phyloP scores from a whole-genome alignment of 2,329 filamentous ascomycete species.

The Colletotrichum plurivorum region DNA sequence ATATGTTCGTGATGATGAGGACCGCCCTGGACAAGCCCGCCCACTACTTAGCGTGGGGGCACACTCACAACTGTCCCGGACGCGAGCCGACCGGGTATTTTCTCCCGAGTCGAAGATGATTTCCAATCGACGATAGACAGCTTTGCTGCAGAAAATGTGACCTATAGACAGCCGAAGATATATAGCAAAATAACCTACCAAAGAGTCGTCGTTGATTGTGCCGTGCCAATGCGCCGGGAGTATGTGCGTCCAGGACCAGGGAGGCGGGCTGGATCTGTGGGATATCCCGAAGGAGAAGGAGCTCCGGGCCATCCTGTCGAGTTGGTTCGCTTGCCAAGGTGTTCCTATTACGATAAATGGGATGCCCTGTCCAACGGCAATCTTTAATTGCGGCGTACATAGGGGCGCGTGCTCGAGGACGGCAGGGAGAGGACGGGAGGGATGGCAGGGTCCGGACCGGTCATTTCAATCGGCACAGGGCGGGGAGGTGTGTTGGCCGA shows the following conservation, averaged over 20 bases:
- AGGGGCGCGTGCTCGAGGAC: background rate
- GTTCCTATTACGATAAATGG: constrained; percentile 5
- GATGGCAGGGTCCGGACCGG: constrained; percentile 17
- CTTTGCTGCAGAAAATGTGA: background rate
- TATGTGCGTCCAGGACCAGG: background rate
- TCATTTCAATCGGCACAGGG: background rate
- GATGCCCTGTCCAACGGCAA: background rate
- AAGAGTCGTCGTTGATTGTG: no score
- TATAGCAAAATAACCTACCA: no score
- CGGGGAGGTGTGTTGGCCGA: background rate
- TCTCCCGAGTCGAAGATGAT: background rate
- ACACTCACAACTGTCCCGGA: background rate
- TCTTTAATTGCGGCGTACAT: constrained; percentile 1
- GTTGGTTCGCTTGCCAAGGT: constrained; percentile 8
- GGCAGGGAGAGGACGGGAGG: background rate
- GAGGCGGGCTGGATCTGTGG: background rate
- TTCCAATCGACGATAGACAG: background rate
- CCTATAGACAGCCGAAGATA: no score
- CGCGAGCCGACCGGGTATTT: background rate
- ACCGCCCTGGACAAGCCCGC: background rate
- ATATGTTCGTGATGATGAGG: background rate
- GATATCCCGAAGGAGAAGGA: constrained; percentile 3
- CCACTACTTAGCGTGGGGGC: background rate
- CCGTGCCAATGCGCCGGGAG: background rate
- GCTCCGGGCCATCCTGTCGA: constrained; percentile 9